These are phyloP conservation scores for Yamadazyma paraphyllophila DNA, from an alignment of 805 yeast species.

Conservation along the genomic window DNA sequence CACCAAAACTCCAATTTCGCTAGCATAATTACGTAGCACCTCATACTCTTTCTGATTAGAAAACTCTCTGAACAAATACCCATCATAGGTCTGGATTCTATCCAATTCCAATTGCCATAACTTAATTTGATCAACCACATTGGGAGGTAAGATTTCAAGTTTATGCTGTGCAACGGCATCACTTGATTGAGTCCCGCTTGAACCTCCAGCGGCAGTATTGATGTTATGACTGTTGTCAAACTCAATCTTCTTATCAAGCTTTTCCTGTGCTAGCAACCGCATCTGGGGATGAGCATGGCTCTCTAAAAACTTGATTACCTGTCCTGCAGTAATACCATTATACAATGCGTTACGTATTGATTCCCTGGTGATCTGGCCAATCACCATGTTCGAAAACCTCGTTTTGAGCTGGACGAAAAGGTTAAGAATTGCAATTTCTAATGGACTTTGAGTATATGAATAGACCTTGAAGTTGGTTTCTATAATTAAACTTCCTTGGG, in stretches of 20 bases:
- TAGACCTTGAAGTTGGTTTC: constrained; percentile 94
- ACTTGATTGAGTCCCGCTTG: constrained; percentile 18
- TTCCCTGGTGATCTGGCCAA: constrained; percentile 91
- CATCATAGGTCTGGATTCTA: constrained; percentile 82
- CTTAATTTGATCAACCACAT: constrained; percentile 93
- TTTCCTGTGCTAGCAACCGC: constrained; percentile 70
- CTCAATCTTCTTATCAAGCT: constrained; percentile 63
- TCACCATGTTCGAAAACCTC: constrained; percentile 86
- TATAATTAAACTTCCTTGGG: constrained; percentile 71
- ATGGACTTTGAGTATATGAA: constrained; percentile 90
- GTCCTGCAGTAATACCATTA: constrained; percentile 94
- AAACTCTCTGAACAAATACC: constrained; percentile 86
- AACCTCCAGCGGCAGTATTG: constrained; percentile 36
- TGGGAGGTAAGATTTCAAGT: constrained; percentile 78
- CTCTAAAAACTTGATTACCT: constrained; percentile 82
- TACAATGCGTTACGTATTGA: constrained; percentile 79
- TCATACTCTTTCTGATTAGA: constrained; percentile 74
- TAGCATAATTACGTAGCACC: constrained; percentile 69
- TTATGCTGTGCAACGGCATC: constrained; percentile 43
- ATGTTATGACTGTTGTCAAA: constrained; percentile 51
- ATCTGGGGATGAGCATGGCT: constrained; percentile 94
- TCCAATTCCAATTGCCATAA: constrained; percentile 97
- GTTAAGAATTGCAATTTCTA: constrained; percentile 90
- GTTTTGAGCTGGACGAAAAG: constrained; percentile 82
- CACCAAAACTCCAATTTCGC: constrained; percentile 85